Conservation (phyloP, 768 basidiomycete genomes). For the Xanthoconium purpureum region DNA sequence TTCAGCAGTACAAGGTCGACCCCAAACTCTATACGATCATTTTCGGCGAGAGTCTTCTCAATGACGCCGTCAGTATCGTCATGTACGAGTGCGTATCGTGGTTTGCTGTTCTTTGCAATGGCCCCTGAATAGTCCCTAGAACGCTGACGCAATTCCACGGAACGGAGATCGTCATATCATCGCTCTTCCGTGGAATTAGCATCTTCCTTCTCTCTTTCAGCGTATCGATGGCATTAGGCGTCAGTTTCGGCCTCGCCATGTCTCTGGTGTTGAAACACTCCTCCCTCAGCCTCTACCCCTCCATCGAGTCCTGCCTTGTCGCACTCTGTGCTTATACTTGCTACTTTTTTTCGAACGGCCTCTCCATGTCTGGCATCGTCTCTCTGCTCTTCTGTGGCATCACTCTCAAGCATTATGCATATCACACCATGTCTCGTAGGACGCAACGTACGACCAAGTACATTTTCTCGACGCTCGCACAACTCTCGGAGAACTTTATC, state of each 20-base stretch:
- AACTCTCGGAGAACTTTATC: constrained; percentile 97
- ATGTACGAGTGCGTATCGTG: constrained; percentile 90
- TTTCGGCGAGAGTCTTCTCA: constrained; percentile 94
- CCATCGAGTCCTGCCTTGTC: constrained; percentile 95
- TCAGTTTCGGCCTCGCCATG: constrained; percentile 85
- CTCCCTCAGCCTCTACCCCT: constrained; percentile 79
- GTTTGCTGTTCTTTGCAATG: not conserved
- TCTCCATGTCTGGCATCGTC: constrained; percentile 94
- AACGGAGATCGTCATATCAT: constrained; percentile 77
- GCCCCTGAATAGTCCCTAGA: constrained; percentile 39
- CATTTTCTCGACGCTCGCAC: constrained; percentile 91
- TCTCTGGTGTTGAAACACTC: constrained; percentile 95
- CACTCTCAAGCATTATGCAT: constrained; percentile 99
- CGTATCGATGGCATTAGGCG: constrained; percentile 91
- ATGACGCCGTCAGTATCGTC: constrained; percentile 99
- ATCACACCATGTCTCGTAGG: constrained; percentile 95
- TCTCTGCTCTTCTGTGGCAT: constrained; percentile 98
- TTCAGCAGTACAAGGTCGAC: constrained; percentile 98
- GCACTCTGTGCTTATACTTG: constrained; percentile 92
- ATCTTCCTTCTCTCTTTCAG: constrained; percentile 96
- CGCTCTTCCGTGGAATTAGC: constrained; percentile 94
- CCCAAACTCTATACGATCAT: constrained; percentile 97
- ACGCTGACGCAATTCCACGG: constrained; percentile 92
- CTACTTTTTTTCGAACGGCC: constrained; percentile 98
- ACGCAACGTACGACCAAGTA: constrained; percentile 95